Evolutionary conservation across 192 early-diverging fungal species (phyloP), one percentile per base, ranked within the genome.

Genomic region (Rhizophagus clarus): DNA sequence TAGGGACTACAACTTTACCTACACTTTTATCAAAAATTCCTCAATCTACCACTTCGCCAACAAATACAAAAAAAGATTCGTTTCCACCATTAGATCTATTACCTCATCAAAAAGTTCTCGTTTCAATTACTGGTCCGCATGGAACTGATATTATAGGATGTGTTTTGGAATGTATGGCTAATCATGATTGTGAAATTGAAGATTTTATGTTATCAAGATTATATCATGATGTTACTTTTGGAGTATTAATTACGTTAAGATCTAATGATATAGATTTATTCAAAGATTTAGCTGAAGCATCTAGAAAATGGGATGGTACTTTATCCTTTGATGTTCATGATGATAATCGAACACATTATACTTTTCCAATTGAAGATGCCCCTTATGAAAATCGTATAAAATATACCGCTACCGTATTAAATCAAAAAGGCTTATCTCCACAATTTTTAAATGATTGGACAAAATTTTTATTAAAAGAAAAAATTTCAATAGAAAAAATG

Each of bases 211-310:
- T 97, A 20, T 95, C 95, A 20, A 92, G 96, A 67, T 84, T 97
- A 37, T 93, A 97, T 86, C 96, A 97, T 84, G 93, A 96, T 81
- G 96, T 97, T n/a, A 96, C 96, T 1, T 97, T 97, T 87, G 95
- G 94, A 28, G 94, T 95, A n/a, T 86, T 95, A 24, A 91, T 96
- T 34, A 88, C 89, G 15, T 81, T 97, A 74, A 89, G 87, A 56
- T 88, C 91, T 42, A 90, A 93, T 75, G 90, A 93, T 79, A 90
- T 96, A 56, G 90, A 91, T 26, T 82, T 97, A 47, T 96, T 96
- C 82, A 87, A 90, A 66, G 93, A 95, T 72, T 84, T 97, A 61
- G 91, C 91, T 8, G 86, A 88, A 24, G 89, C 91, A 7, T 94
- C 96, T 3, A 90, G 92, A 70, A 88, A 93, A 40, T 97, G 96